Base-by-base conservation (phyloP, 176 grass and related monocot genomes). In the Oryza glaberrima region DNA sequence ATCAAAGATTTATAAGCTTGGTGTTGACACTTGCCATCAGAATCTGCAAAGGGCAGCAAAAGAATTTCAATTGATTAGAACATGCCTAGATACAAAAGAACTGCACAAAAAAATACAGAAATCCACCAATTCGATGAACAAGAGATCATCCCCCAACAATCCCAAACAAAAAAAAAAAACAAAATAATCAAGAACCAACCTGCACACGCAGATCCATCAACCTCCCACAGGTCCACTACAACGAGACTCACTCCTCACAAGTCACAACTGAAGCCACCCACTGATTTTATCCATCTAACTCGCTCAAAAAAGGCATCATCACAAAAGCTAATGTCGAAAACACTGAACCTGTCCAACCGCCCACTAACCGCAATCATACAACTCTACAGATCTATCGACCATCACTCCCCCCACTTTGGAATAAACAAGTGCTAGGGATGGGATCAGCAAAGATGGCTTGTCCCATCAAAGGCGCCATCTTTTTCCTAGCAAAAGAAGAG, bases 321-420 rank as follows among this genome's bases (percentile, higher is more conserved):
- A 67, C 40, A 67, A 25, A 25, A 68, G 49, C 63, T 69, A 16
- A 61, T 79, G 41, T 41, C 65, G 6, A 82, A 70, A 49, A 11
- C 44, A 76, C 43, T 43, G 72, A 86, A 85, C 72, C 83, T 45
- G 56, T 76, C 73, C 65, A 86, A 71, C 72, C 83, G 38, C 88
- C 83, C 88, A 90, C 78, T 82, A 82, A 82, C 65, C 16, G 56
- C 74, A 90, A 90, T 90, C 43, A 82, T 86, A 20, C 71, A 70
- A 16, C 34, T 51, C 43, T 81, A 77, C 7, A 75, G 77, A 89
- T 85, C 64, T 41, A 41, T 46, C 30, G 30, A 32, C 30, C 30
- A 89, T 30, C 32, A 20, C 44, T 58, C 66, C 66, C 52, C 15
- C 45, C 44, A 54, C 73, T 78, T 30, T 15, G 67, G 44, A 66